A percentile compares a stretch with the other conserved stretches of the same genome.
Evolutionary conservation across 176 grass and related monocot genomes (phyloP).

Genomic region (Dendrocalamus sinicus): DNA sequence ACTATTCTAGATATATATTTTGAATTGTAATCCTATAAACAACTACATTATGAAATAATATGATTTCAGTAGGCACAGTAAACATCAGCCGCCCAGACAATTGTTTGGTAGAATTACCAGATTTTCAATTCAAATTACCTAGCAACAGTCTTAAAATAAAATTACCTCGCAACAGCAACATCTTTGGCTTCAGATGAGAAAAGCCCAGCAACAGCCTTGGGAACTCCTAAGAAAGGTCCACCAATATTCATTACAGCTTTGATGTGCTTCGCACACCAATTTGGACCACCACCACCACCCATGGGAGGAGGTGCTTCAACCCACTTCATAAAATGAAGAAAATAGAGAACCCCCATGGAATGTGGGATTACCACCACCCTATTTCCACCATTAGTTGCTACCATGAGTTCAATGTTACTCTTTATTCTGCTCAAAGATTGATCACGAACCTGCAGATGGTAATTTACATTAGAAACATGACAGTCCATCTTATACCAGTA

Average conservation of each 20-base stretch:
- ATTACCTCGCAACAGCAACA: conserved; percentile 95
- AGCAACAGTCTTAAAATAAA: conserved; percentile 52
- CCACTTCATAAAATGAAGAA: conserved; percentile 99
- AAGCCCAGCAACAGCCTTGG: conserved; percentile 87
- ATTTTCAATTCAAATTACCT: conserved; percentile 56
- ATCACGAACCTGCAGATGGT: conserved; percentile 72
- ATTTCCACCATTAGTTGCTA: conserved; percentile 91
- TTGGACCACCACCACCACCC: conserved; percentile 84
- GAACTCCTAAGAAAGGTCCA: conserved; percentile 93
- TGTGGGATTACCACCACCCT: conserved; percentile 97
- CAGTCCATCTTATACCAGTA: conserved; percentile 22
- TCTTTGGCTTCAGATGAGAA: conserved; percentile 99
- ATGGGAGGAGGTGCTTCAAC: conserved; percentile 92
- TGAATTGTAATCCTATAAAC: conserved; percentile 32
- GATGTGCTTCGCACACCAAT: conserved; percentile 94
- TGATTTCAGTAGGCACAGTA: neutral
- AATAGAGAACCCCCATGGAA: conserved; percentile 97
- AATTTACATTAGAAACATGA: conserved; percentile 29
- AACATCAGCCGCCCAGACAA: neutral
- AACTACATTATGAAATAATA: conserved; percentile 34
- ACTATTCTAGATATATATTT: neutral
- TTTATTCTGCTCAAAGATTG: conserved; percentile 97
- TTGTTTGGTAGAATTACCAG: neutral
- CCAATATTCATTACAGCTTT: conserved; percentile 96
- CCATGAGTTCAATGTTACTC: conserved; percentile 93